Conservation (phyloP, 1,284 basidiomycete genomes). For the Baeospora myosura region DNA sequence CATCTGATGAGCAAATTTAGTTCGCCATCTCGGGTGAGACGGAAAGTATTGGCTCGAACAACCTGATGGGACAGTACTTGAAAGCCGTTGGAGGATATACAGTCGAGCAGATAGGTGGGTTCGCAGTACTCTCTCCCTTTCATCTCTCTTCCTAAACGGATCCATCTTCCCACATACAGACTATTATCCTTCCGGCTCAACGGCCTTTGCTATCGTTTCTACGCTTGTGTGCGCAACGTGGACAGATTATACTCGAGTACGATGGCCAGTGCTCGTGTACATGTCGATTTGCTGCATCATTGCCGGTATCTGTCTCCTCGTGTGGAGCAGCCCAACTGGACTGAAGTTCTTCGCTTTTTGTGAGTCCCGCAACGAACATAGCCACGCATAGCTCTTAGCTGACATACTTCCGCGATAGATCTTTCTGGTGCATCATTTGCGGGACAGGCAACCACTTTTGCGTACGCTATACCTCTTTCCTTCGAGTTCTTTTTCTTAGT, state of each 20-base stretch:
- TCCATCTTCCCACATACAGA: slow-evolving; percentile 28
- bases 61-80: slow-evolving; percentile 72
- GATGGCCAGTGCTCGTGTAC: slow-evolving; percentile 62
- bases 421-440: slow-evolving; percentile 58
- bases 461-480: too few relatives aligned
- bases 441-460: slow-evolving; percentile 64
- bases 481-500: background rate
- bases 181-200: slow-evolving; percentile 60
- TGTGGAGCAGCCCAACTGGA: slow-evolving; percentile 47
- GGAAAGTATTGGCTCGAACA: slow-evolving; percentile 66
- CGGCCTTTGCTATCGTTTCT: slow-evolving; percentile 57
- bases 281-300: slow-evolving; percentile 50
- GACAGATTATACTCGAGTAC: slow-evolving; percentile 49
- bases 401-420: slow-evolving; percentile 26
- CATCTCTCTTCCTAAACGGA: background rate
- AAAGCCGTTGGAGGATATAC: slow-evolving; percentile 54
- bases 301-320: slow-evolving; percentile 50
- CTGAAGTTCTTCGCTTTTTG: slow-evolving; percentile 67
- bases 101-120: slow-evolving; percentile 50
- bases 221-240: slow-evolving; percentile 55
- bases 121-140: background rate
- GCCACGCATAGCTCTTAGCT: background rate
- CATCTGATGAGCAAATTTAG: slow-evolving; percentile 21
- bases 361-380: too few relatives aligned
- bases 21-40: slow-evolving; percentile 63